phyloP scores from a whole-genome alignment of 352 stramenopile genomes.

The Phytophthora citricola region DNA sequence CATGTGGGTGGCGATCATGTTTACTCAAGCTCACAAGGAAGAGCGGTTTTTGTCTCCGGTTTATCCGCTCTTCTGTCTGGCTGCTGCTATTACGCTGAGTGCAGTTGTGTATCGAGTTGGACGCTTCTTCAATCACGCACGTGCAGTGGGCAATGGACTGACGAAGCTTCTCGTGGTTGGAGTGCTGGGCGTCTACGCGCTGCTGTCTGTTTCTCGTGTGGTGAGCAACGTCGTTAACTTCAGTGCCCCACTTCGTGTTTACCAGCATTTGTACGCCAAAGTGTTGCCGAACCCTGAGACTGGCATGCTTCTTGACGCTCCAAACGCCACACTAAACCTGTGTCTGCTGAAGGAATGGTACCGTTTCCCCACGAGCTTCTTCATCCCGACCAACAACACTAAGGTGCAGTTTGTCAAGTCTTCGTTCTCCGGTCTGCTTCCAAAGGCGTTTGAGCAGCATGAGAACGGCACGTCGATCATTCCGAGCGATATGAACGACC shows the following conservation, averaged over 20 bases:
- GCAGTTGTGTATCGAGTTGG: conserved; percentile 47
- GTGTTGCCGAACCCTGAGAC: conserved; percentile 53
- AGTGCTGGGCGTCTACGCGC: conserved; percentile 52
- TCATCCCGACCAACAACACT: conserved; percentile 88
- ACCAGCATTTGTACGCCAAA: conserved; percentile 68
- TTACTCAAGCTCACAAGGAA: conserved; percentile 97
- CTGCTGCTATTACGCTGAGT: conserved; percentile 78
- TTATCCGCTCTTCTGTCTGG: conserved; percentile 92
- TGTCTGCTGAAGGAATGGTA: conserved; percentile 99
- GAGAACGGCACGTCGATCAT: conserved; percentile 68
- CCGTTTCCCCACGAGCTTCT: conserved; percentile 96
- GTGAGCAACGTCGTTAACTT: conserved; percentile 79
- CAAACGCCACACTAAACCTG: conserved; percentile 51
- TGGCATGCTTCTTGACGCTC: conserved; percentile 25
- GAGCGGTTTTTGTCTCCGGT: conserved; percentile 98
- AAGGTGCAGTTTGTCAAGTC: conserved; percentile 93
- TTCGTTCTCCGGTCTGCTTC: conserved; percentile 94
- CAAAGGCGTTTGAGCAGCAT: conserved; percentile 90
- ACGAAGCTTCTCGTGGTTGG: conserved; percentile 50
- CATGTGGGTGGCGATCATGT: conserved; percentile 94
- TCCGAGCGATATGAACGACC: conserved; percentile 93
- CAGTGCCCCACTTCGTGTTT: conserved; percentile 70
- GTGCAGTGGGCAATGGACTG: conserved; percentile 28
- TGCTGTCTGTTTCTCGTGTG: conserved; percentile 66
- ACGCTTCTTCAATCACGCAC: conserved; percentile 34